Evolutionary conservation across 1,284 basidiomycete species (phyloP), one percentile per base, ranked within the genome.

Genomic region (Leucoagaricus sp.): DNA sequence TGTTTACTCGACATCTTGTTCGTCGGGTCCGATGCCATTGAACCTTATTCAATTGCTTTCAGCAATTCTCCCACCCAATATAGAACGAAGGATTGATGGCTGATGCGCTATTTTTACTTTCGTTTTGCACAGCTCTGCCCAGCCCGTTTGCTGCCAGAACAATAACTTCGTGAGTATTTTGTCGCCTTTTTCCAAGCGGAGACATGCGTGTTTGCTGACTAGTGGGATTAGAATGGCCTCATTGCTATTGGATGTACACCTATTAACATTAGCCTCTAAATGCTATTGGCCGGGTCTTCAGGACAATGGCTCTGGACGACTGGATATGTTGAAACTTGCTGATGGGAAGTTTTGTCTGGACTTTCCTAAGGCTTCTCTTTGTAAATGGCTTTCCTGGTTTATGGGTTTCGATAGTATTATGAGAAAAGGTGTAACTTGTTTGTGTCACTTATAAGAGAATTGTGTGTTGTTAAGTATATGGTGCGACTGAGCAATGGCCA

Each of bases 101-200:
- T 51, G 38, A 42, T 45, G 51, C 36, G 15, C 42, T 53, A 53
- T 53, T 46, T 46, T 28, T 46, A 46, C 42, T 21, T 36, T 29
- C 12, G 21, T 13, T 26, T 31, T 36, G 31, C 31, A 59, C 31
- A 59, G 58, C 60, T 52, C 58, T 50, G 61, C 63, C 15, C 60
- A 69, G 40, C 59, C 64, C 21, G 61, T 65, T 42, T 63, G 65
- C 62, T 67, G 67, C 61, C 59, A 60, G 23, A 59, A 63, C 61
- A 65, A 67, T 57, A 46, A 34, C 53, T 70, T 65, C 53, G 72
- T 64, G 62, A 65, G 67, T 60, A 52, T 19, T 41, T 47, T 23
- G 19, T n/a, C 29, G 17, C 12, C 23, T 3, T 9, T 25, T 33
- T 8, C 26, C 10, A 23, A 25, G 21, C 31, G 15, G 21, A 38